Evolutionary conservation across 371 early-diverging fungal species (phyloP).

Genomic region (Mucor racemosus): DNA sequence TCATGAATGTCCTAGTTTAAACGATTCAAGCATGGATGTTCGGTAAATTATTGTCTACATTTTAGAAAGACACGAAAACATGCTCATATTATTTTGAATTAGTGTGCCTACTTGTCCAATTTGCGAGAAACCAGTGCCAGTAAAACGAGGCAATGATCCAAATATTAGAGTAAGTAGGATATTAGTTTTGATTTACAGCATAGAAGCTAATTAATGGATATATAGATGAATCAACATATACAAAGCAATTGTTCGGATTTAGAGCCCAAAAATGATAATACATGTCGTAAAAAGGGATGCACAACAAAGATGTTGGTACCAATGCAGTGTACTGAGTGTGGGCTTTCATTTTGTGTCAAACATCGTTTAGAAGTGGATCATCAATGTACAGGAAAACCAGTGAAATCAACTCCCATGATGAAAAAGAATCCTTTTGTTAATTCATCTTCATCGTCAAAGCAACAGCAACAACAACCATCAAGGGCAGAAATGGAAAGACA

Average conservation of each 20-base stretch:
- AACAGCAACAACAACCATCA: slow-evolving; percentile 12
- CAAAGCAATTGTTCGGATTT: slow-evolving; percentile 61
- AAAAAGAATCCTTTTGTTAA: slow-evolving; percentile 2
- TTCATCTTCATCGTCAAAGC: neutral
- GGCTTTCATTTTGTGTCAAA: slow-evolving; percentile 65
- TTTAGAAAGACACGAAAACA: neutral
- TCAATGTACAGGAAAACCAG: slow-evolving; percentile 47
- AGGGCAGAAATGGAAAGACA: slow-evolving; percentile 38
- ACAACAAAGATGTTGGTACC: slow-evolving; percentile 62
- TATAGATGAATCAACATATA: slow-evolving; percentile 64
- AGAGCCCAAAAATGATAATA: slow-evolving; percentile 51
- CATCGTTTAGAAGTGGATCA: slow-evolving; percentile 69
- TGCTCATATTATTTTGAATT: neutral
- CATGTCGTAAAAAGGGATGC: slow-evolving; percentile 60
- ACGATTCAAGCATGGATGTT: slow-evolving; percentile 54
- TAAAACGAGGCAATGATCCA: slow-evolving; percentile 65
- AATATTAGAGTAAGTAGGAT: slow-evolving; percentile 52
- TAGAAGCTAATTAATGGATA: neutral
- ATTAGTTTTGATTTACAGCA: neutral
- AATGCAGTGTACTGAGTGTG: slow-evolving; percentile 61
- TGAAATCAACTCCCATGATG: neutral
- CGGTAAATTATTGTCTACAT: slow-evolving; percentile 28
- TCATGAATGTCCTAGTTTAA: slow-evolving; percentile 55
- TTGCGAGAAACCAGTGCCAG: slow-evolving; percentile 68
- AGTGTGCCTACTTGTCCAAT: slow-evolving; percentile 70